These are phyloP conservation scores for Kodamaea neixiangensis DNA, from an alignment of 805 yeast genomes.

Conservation along the genomic window DNA sequence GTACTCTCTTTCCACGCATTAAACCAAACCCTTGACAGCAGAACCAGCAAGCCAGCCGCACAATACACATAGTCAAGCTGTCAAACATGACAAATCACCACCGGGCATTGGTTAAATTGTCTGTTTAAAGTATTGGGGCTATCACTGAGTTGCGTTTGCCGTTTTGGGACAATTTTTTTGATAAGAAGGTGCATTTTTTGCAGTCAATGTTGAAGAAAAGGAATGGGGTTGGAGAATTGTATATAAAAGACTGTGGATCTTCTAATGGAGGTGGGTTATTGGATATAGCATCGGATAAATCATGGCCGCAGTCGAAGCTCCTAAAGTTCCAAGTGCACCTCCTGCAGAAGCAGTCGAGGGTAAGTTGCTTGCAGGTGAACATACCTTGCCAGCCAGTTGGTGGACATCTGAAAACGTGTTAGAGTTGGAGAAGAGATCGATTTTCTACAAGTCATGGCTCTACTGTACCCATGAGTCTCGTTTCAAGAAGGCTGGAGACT, in stretches of 20 bases:
- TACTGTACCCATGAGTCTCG: constrained; percentile 54
- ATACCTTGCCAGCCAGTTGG: constrained; percentile 67
- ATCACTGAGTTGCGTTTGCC: neutral
- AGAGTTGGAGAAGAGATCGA: constrained; percentile 59
- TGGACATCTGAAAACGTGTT: constrained; percentile 61
- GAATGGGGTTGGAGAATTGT: neutral
- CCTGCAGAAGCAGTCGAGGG: constrained; percentile 19
- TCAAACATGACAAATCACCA: neutral
- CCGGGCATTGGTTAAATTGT: neutral
- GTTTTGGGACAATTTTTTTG: neutral
- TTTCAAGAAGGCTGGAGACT: constrained; percentile 59
- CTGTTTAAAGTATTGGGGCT: neutral
- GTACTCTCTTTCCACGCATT: too few species aligned
- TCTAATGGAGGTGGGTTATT: neutral
- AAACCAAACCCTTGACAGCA: too few species aligned
- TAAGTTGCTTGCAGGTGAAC: constrained; percentile 26
- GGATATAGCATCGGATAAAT: neutral
- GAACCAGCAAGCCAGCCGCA: neutral
- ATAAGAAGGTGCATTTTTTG: neutral
- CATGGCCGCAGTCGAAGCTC: constrained; percentile 11
- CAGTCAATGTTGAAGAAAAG: neutral
- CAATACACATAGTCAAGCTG: neutral
- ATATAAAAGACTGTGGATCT: neutral
- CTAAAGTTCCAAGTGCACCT: constrained; percentile 24
- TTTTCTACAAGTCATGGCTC: constrained; percentile 59